Conservation (phyloP, 2,329 filamentous ascomycete genomes). For the Arachnopeziza araneosa region DNA sequence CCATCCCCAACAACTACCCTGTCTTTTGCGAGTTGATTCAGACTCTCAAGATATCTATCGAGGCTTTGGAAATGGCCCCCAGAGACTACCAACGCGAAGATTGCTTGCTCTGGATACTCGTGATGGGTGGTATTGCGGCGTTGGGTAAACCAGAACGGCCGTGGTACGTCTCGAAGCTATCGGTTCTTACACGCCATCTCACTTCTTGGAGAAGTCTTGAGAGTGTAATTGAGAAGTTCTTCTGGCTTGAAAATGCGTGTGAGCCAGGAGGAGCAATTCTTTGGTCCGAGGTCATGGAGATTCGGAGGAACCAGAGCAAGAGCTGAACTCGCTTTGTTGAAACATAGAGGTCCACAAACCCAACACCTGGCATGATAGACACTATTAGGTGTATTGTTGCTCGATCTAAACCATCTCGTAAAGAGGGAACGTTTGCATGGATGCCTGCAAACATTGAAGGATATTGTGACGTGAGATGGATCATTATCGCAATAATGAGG, state of each 20-base stretch:
- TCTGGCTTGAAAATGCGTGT: background rate
- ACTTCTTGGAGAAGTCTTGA: background rate
- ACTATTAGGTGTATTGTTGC: too few relatives aligned
- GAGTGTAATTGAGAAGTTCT: background rate
- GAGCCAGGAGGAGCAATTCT: background rate
- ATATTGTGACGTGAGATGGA: too few relatives aligned
- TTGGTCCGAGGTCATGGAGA: background rate
- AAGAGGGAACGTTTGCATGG: too few relatives aligned
- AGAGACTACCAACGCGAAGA: background rate
- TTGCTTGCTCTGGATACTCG: background rate
- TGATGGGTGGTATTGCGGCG: background rate
- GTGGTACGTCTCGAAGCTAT: background rate
- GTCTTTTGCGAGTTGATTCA: background rate
- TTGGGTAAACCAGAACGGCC: background rate
- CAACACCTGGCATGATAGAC: too few relatives aligned
- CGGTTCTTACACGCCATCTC: background rate
- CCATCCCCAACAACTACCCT: background rate
- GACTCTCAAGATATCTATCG: background rate
- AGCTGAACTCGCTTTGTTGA: too few relatives aligned
- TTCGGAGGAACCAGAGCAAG: too few relatives aligned
- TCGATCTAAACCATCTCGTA: too few relatives aligned
- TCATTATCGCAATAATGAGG: too few relatives aligned
- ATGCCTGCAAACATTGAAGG: too few relatives aligned
- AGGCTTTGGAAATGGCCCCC: background rate
- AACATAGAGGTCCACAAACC: too few relatives aligned